Percentiles rank a stretch among this genome's conserved stretches.
Evolutionary conservation across 345 rosid species (phyloP).

Genomic region (Eucalyptus virginea): DNA sequence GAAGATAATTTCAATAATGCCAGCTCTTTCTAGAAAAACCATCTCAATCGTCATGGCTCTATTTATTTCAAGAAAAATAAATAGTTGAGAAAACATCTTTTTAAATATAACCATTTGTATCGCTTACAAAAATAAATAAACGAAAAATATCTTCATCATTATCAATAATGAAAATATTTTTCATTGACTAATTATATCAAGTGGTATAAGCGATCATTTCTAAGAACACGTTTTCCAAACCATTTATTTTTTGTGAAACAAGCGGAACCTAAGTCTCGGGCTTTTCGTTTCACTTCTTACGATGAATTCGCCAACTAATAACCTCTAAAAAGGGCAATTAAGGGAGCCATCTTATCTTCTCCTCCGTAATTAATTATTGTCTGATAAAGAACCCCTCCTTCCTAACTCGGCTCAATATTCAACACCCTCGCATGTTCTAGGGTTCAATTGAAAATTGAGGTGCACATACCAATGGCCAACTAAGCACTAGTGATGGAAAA

Average conservation of each 20-base stretch:
- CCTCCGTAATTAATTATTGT: not conserved
- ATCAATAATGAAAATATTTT: too few species aligned
- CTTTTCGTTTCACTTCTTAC: not conserved
- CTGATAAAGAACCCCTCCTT: not conserved
- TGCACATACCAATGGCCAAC: not conserved
- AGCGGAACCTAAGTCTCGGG: fast-evolving
- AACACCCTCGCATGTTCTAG: not conserved
- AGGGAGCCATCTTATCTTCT: not conserved
- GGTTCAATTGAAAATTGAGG: not conserved
- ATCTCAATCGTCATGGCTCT: not conserved
- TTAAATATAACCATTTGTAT: too few species aligned
- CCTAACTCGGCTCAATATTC: not conserved
- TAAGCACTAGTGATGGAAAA: not conserved
- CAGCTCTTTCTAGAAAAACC: not conserved
- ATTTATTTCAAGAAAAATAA: too few species aligned
- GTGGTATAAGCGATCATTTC: not conserved
- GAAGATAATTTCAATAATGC: not conserved
- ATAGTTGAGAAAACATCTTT: not conserved
- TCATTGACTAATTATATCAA: not conserved
- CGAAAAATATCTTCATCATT: not conserved
- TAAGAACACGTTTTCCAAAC: too few species aligned
- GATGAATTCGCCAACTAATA: not conserved
- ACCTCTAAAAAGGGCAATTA: not conserved
- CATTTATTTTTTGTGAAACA: not conserved
- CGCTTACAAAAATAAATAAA: too few species aligned